Base-by-base conservation (phyloP, 208 protist genomes). In the Trypanosoma melophagium region DNA sequence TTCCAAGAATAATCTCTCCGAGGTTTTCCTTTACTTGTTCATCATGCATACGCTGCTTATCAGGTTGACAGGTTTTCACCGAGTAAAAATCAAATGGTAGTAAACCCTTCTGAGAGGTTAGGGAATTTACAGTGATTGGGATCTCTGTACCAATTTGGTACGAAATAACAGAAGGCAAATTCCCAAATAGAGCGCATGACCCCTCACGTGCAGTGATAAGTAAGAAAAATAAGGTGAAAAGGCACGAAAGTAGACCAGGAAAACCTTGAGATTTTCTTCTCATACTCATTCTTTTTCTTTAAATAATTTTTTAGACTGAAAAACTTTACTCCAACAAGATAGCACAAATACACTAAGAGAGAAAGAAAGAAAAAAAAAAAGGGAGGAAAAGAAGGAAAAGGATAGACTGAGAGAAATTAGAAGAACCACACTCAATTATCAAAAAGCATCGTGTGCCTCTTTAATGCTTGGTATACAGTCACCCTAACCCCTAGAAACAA, bases 31-130 rank as follows among this genome's bases (percentile, higher is more conserved):
- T 45, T 2, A 71, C 58, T 45, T 76, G 62, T 7, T 77, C 44
- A 21, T 75, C 57, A 16, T 67, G 51, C 61, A 87, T 64, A 7
- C 28, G 24, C 24, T 83, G 41, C 54, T 45, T 24, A 7, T 58
- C 41, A 9, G 93, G 92, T 41, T 54, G 41, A 79, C 96, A 99
- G n/a, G 97, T 85, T 14, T 87, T 83, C 7, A 99, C 50, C 13
- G 35, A 75, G 76, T 99, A 99, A 80, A 93, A 99, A 53, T 92
- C 87, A 66, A 95, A 98, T 5, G 97, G 97, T 9, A 98, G 70
- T 52, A 98, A 81, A 0, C 83, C 95, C 28, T 86, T 68, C 12
- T 79, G 63, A 24, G 89, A 95, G 5, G 94, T 95, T 28, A 98
- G 85, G 42, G 97, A 92, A 68, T 98, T 97, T 0, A 97, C 96